Conservation (phyloP, 306 rosid species). For the Sesbania bispinosa region DNA sequence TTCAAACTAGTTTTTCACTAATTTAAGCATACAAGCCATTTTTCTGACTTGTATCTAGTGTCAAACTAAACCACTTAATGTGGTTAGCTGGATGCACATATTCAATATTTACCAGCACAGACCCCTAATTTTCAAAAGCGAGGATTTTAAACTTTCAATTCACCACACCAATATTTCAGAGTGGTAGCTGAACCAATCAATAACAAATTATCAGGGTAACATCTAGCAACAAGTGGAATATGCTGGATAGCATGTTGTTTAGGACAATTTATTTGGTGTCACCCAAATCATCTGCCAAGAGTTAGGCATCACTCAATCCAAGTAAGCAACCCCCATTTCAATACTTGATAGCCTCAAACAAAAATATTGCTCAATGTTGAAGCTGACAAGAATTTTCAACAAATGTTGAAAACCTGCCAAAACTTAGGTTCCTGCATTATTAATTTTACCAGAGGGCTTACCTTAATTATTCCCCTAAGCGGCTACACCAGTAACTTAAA, state of each 20-base stretch:
- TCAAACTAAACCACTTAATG: background rate
- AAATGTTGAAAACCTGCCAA: background rate
- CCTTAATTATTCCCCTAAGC: background rate
- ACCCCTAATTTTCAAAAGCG: background rate
- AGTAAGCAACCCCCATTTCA: conserved; percentile 16
- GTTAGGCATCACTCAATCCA: background rate
- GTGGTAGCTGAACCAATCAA: background rate
- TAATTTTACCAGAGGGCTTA: background rate
- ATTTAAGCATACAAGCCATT: background rate
- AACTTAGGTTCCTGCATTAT: background rate
- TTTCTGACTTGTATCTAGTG: background rate
- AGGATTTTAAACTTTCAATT: background rate
- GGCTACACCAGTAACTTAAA: background rate
- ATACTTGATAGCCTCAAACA: conserved; percentile 12
- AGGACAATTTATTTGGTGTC: background rate
- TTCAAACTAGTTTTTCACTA: background rate
- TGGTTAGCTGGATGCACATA: background rate
- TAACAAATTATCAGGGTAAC: background rate
- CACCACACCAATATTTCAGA: background rate
- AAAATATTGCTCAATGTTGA: conserved; percentile 2
- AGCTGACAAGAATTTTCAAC: background rate
- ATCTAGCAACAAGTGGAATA: background rate
- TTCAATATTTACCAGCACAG: background rate
- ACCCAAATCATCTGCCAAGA: background rate
- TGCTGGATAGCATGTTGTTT: background rate